A percentile compares a stretch with the other conserved stretches of the same genome.
Conservation (phyloP, 192 early-diverging fungal genomes). For the Gorgonomyces haynaldii region DNA sequence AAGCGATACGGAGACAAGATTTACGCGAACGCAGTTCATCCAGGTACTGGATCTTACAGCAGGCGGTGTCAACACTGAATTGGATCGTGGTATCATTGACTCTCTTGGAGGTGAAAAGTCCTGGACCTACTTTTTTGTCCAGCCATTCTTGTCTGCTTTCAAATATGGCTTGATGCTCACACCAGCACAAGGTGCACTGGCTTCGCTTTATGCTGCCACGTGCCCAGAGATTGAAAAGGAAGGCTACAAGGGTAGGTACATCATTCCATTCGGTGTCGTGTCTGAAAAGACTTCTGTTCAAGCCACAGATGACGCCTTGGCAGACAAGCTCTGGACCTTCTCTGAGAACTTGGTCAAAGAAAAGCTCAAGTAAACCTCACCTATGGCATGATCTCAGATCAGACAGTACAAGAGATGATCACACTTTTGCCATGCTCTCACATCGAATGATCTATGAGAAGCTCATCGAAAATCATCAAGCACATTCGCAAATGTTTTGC, state of each 20-base stretch:
- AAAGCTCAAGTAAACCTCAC: neutral
- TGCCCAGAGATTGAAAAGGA: slow-evolving; percentile 24
- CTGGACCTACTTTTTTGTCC: slow-evolving; percentile 5
- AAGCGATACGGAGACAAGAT: slow-evolving; percentile 14
- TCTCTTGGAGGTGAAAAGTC: no score
- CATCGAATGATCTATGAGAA: no score
- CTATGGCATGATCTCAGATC: no score
- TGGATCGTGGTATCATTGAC: no score
- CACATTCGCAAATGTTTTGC: no score
- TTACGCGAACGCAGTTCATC: slow-evolving; percentile 7
- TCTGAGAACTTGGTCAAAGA: slow-evolving; percentile 16
- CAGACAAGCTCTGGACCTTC: slow-evolving; percentile 27
- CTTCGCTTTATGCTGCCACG: slow-evolving; percentile 24
- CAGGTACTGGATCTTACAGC: neutral
- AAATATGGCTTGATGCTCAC: no score
- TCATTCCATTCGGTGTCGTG: slow-evolving; percentile 20
- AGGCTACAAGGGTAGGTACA: slow-evolving; percentile 20
- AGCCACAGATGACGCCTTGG: slow-evolving; percentile 17
- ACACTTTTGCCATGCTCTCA: no score
- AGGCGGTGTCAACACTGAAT: slow-evolving; percentile 39
- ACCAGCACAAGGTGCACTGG: slow-evolving; percentile 22
- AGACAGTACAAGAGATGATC: no score
- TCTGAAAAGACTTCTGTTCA: slow-evolving; percentile 8
- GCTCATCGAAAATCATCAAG: no score
- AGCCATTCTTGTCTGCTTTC: no score